phyloP scores from a whole-genome alignment of 805 yeast genomes.

The Metschnikowia chrysomelidarum region DNA sequence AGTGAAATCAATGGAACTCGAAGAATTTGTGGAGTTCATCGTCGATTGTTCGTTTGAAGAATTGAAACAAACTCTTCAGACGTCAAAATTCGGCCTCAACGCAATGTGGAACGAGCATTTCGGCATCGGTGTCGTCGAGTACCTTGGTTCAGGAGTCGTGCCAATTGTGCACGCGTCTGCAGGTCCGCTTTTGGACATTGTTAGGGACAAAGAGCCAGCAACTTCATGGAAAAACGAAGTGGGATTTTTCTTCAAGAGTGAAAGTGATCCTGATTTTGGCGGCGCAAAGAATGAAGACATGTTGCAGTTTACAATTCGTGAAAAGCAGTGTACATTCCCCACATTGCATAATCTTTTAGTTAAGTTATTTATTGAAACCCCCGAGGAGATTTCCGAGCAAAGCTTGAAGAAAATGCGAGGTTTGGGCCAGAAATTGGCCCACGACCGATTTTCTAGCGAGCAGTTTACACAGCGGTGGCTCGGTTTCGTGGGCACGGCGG shows the following conservation, averaged over 20 bases:
- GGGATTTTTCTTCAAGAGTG: slow-evolving; percentile 78
- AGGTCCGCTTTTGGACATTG: slow-evolving; percentile 90
- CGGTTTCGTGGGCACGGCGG: slow-evolving; percentile 18
- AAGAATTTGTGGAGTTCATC: slow-evolving; percentile 49
- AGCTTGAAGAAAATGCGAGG: slow-evolving; percentile 42
- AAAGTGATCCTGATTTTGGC: slow-evolving; percentile 67
- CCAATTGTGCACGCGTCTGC: slow-evolving; percentile 95
- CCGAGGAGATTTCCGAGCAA: slow-evolving; percentile 23
- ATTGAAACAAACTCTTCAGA: slow-evolving; percentile 52
- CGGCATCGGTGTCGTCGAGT: slow-evolving; percentile 96
- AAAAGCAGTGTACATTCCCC: slow-evolving; percentile 33
- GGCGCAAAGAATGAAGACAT: slow-evolving; percentile 11
- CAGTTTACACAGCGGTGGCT: slow-evolving; percentile 58
- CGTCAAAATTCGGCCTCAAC: slow-evolving; percentile 75
- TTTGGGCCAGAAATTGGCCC: slow-evolving; percentile 45
- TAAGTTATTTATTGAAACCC: slow-evolving; percentile 38
- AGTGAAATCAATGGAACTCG: slow-evolving; percentile 31
- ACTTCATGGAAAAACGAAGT: slow-evolving; percentile 43
- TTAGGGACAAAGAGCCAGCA: slow-evolving; percentile 27
- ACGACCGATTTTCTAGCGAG: slow-evolving; percentile 59
- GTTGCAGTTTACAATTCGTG: slow-evolving; percentile 9
- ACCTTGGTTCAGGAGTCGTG: slow-evolving; percentile 77
- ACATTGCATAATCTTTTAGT: slow-evolving; percentile 50
- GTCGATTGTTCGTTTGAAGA: slow-evolving; percentile 72
- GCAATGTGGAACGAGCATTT: slow-evolving; percentile 99